Conservation (phyloP, 306 rosid genomes). For the Cicer yamashitae region DNA sequence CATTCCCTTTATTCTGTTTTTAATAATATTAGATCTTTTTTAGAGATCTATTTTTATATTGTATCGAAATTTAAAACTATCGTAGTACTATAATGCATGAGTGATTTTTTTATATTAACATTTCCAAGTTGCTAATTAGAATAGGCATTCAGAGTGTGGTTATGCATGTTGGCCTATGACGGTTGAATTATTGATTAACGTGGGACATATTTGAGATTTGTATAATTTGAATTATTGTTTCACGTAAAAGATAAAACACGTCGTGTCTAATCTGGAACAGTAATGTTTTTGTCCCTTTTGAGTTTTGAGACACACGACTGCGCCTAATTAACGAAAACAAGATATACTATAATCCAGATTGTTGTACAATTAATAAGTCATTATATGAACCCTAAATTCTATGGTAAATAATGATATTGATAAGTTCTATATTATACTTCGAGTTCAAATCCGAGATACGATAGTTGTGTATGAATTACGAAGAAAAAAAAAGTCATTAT, state of each 20-base stretch:
- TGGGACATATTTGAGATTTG: constrained; percentile 24
- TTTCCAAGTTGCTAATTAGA: background rate
- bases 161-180: background rate
- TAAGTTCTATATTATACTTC: too few species aligned
- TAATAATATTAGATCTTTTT: too few species aligned
- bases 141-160: background rate
- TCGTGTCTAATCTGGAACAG: constrained; percentile 30
- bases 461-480: too few species aligned
- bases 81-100: background rate
- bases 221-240: constrained; percentile 10
- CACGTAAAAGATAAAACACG: constrained; percentile 16
- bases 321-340: constrained; percentile 35
- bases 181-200: background rate
- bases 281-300: constrained; percentile 37
- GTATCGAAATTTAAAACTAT: background rate
- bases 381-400: too few species aligned
- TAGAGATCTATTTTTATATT: too few species aligned
- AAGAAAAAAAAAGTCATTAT: background rate
- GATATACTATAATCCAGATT: constrained; percentile 26
- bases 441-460: too few species aligned
- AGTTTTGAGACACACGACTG: constrained; percentile 26
- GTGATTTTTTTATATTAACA: background rate
- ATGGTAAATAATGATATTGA: too few species aligned
- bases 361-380: constrained; percentile 2
- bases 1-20: too few species aligned